phyloP scores from a whole-genome alignment of 805 yeast species.

The Kazachstania viticola region DNA sequence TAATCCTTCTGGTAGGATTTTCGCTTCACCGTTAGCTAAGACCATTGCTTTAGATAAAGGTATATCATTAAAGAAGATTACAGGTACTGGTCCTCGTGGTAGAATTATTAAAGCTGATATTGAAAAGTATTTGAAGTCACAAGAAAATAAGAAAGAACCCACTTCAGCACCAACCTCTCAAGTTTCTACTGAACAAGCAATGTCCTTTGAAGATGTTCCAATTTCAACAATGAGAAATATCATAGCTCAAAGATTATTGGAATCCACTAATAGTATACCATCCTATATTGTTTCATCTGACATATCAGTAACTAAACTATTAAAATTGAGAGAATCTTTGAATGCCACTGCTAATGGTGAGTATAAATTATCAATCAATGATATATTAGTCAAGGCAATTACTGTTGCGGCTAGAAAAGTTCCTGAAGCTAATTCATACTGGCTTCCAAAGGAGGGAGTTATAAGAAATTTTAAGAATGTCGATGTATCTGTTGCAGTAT shows the following conservation, averaged over 20 bases:
- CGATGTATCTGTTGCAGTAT: conserved; percentile 96
- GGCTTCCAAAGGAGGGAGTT: conserved; percentile 81
- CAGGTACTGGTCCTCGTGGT: conserved; percentile 92
- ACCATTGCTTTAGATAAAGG: conserved; percentile 88
- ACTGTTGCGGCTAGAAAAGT: conserved; percentile 83
- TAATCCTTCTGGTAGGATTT: conserved; percentile 39
- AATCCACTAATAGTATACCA: conserved; percentile 81
- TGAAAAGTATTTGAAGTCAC: conserved; percentile 44
- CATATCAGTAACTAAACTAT: conserved; percentile 76
- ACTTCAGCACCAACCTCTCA: conserved; percentile 36
- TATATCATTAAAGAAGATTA: conserved; percentile 67
- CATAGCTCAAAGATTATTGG: conserved; percentile 77
- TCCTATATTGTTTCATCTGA: conserved; percentile 84
- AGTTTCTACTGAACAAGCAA: conserved; percentile 37
- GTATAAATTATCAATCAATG: conserved; percentile 88
- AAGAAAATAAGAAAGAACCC: conserved; percentile 28
- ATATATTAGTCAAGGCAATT: conserved; percentile 86
- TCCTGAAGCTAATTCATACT: conserved; percentile 88
- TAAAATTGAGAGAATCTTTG: conserved; percentile 83
- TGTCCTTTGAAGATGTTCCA: conserved; percentile 73
- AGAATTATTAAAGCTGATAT: conserved; percentile 88
- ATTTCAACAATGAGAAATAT: conserved; percentile 87
- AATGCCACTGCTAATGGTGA: conserved; percentile 77
- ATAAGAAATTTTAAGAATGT: conserved; percentile 86
- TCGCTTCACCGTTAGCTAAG: conserved; percentile 94